These are phyloP conservation scores for Ophioceras dolichostomum DNA, from an alignment of 2,329 filamentous ascomycete species.

Conservation along the genomic window DNA sequence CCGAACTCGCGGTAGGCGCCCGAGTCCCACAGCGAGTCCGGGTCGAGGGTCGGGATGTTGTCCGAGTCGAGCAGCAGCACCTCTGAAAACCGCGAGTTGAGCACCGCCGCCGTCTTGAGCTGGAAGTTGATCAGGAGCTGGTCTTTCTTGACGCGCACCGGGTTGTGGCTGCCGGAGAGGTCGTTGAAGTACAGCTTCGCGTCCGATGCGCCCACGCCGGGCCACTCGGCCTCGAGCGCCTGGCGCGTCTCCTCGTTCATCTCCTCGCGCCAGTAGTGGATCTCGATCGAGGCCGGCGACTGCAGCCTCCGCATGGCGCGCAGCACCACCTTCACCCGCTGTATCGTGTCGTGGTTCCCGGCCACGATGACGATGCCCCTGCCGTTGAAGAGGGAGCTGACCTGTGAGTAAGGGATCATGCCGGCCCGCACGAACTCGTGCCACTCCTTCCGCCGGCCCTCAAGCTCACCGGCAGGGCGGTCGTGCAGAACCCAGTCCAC, in stretches of 20 bases:
- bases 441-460: conserved; percentile 3
- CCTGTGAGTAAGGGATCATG: conserved; percentile 6
- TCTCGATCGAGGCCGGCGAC: conserved; percentile 14
- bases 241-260: conserved; percentile 8
- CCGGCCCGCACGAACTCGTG: conserved; percentile 1
- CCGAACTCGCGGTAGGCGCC: conserved; percentile 13
- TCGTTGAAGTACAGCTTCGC: conserved; percentile 16
- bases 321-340: conserved; percentile 10
- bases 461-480: conserved; percentile 5
- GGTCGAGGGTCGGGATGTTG: conserved; percentile 15
- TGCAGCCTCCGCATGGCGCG: conserved; percentile 8
- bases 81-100: conserved; percentile 22
- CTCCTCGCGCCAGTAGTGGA: conserved; percentile 16
- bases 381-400: conserved; percentile 10
- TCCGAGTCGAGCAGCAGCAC: conserved; percentile 21
- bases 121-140: conserved; percentile 18
- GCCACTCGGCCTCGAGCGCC: conserved; percentile 9
- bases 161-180: conserved; percentile 13
- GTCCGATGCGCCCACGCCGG: too few species aligned
- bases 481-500: conserved; percentile 6
- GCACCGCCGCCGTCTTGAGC: conserved; percentile 19
- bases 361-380: conserved; percentile 18
- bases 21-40: conserved; percentile 13
- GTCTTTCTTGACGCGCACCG: conserved; percentile 19
- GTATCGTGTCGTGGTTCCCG: conserved; percentile 12